A percentile compares a stretch with the other conserved stretches of the same genome.
These are phyloP conservation scores for Ascochyta rabiei DNA, from an alignment of 2,329 filamentous ascomycete species.

Conservation along the genomic window DNA sequence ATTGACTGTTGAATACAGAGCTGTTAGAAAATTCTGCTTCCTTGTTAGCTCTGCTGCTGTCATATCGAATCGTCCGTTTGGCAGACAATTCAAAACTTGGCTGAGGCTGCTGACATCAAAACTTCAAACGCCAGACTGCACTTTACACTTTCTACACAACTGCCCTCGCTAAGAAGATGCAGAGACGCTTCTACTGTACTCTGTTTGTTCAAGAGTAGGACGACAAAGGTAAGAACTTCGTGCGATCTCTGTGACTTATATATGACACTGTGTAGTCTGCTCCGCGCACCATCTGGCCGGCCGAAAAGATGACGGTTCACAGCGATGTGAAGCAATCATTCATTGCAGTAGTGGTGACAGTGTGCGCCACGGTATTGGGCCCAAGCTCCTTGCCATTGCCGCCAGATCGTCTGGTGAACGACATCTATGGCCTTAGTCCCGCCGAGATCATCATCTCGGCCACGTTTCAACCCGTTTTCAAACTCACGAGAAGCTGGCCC, in stretches of 20 bases:
- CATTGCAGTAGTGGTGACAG: background rate
- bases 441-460: constrained; percentile 8
- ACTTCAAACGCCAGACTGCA: background rate
- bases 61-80: too few species aligned
- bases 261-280: constrained; percentile 5
- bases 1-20: too few species aligned
- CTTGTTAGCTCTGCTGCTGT: too few species aligned
- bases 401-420: background rate
- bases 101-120: background rate
- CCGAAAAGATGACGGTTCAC: background rate
- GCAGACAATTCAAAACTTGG: background rate
- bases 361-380: background rate
- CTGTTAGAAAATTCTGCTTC: too few species aligned
- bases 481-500: background rate
- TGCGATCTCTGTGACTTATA: background rate
- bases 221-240: constrained; percentile 1
- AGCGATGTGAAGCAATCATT: background rate
- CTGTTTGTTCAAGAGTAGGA: constrained; percentile 24
- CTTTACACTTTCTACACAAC: background rate
- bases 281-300: constrained; percentile 13
- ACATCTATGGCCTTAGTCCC: background rate
- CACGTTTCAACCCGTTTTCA: constrained; percentile 9
- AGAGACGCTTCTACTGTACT: constrained; percentile 27
- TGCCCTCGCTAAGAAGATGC: background rate
- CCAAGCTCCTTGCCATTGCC: constrained; percentile 3